These are phyloP conservation scores for Fomes fomentarius DNA, from an alignment of 1,284 basidiomycete species.

Conservation along the genomic window DNA sequence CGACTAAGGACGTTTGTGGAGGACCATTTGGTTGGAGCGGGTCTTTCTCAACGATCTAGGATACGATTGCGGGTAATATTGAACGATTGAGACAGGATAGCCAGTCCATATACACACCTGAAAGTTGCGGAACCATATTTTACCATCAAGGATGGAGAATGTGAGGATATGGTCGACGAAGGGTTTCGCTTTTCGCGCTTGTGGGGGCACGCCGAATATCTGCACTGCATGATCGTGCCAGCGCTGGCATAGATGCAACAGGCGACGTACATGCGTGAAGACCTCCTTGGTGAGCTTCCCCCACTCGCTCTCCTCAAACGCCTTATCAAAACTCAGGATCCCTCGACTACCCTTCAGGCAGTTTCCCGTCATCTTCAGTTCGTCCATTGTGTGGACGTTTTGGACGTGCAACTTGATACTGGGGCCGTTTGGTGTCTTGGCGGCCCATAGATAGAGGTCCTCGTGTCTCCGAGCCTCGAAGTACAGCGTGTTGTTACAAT, in stretches of 20 bases:
- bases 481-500: conserved; percentile 98
- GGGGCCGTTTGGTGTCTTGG: conserved; percentile 97
- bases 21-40: conserved; percentile 74
- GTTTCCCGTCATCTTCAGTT: conserved; percentile 99
- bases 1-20: conserved; percentile 81
- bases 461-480: conserved; percentile 96
- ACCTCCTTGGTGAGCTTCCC: conserved; percentile 91
- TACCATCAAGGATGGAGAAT: conserved; percentile 94
- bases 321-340: conserved; percentile 90
- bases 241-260: not conserved
- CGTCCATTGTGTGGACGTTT: conserved; percentile 99
- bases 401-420: conserved; percentile 98
- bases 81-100: too few relatives aligned
- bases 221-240: conserved; percentile 41
- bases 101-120: conserved; percentile 80
- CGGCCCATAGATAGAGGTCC: conserved; percentile 96
- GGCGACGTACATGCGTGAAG: conserved; percentile 85
- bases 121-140: conserved; percentile 99
- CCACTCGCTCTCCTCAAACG: conserved; percentile 91
- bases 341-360: conserved; percentile 96
- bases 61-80: too few relatives aligned
- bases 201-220: conserved; percentile 95
- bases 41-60: conserved; percentile 79
- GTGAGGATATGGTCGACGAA: conserved; percentile 98
- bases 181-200: conserved; percentile 90